Evolutionary conservation across 2,329 filamentous ascomycete species (phyloP).

Genomic region (Cladorrhinum sp.): DNA sequence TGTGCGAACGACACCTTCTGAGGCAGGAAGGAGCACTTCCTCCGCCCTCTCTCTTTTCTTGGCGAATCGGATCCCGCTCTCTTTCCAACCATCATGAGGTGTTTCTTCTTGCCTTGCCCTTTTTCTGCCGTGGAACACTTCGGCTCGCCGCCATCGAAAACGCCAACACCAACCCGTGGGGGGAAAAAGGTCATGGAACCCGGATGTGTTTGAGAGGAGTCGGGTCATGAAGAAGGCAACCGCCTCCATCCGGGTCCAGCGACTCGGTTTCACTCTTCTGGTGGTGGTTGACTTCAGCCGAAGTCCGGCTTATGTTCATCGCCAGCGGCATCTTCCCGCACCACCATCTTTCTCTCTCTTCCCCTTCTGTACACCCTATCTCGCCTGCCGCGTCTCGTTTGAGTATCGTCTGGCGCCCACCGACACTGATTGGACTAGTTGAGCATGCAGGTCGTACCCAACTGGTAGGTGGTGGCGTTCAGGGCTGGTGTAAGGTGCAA

Average conservation of each 20-base stretch:
- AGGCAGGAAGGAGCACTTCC: slow-evolving; percentile 11
- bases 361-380: too few relatives aligned
- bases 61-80: slow-evolving; percentile 5
- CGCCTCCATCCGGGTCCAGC: slow-evolving; percentile 26
- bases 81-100: background rate
- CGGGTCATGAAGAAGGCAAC: slow-evolving; percentile 10
- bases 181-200: slow-evolving; percentile 9
- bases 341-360: background rate
- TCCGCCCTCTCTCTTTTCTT: slow-evolving; percentile 4
- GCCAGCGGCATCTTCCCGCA: slow-evolving; percentile 1
- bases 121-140: background rate
- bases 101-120: background rate
- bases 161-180: slow-evolving; percentile 3
- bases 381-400: background rate
- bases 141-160: slow-evolving; percentile 10
- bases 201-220: slow-evolving; percentile 26
- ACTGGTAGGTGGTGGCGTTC: slow-evolving; percentile 15
- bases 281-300: slow-evolving; percentile 27
- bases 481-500: slow-evolving; percentile 5
- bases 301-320: slow-evolving; percentile 14
- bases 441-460: slow-evolving; percentile 19
- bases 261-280: slow-evolving; percentile 30
- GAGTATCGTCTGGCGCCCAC: background rate
- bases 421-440: slow-evolving; percentile 8
- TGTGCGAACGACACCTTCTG: background rate